These are phyloP conservation scores for Xerocomus potaroensis DNA, from an alignment of 768 basidiomycete genomes.

Conservation along the genomic window DNA sequence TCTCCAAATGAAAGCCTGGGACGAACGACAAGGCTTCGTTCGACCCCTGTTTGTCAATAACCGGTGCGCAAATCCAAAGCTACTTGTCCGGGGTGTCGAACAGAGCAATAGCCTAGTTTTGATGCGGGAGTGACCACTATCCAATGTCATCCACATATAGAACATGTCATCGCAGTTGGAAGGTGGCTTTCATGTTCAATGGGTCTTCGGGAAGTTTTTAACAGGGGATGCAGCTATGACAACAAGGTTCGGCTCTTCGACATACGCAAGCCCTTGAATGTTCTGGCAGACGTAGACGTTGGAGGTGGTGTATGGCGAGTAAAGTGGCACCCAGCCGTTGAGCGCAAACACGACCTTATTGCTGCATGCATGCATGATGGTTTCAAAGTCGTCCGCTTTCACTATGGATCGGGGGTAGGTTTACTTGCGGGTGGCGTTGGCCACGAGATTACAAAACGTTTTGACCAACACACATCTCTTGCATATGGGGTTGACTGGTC, in stretches of 20 bases:
- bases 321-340: conserved; percentile 84
- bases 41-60: conserved; percentile 69
- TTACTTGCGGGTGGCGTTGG: conserved; percentile 11
- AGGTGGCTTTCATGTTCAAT: conserved; percentile 47
- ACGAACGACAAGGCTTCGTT: conserved; percentile 60
- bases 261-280: conserved; percentile 55
- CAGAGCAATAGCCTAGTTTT: conserved; percentile 51
- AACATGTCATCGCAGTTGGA: conserved; percentile 85
- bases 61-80: conserved; percentile 38
- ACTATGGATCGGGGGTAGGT: neutral
- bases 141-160: conserved; percentile 73
- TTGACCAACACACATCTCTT: conserved; percentile 74
- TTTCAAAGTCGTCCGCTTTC: conserved; percentile 66
- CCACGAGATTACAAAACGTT: conserved; percentile 49
- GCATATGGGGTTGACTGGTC: conserved; percentile 96
- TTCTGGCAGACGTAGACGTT: conserved; percentile 58
- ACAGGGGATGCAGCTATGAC: conserved; percentile 70
- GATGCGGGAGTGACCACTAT: conserved; percentile 91
- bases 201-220: neutral
- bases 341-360: conserved; percentile 69
- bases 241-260: conserved; percentile 79
- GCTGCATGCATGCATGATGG: conserved; percentile 99
- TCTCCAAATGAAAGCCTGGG: conserved; percentile 86
- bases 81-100: neutral
- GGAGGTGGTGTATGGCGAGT: conserved; percentile 96